Base-by-base conservation (phyloP, 1,284 basidiomycete species). In the Agaricales sp. region DNA sequence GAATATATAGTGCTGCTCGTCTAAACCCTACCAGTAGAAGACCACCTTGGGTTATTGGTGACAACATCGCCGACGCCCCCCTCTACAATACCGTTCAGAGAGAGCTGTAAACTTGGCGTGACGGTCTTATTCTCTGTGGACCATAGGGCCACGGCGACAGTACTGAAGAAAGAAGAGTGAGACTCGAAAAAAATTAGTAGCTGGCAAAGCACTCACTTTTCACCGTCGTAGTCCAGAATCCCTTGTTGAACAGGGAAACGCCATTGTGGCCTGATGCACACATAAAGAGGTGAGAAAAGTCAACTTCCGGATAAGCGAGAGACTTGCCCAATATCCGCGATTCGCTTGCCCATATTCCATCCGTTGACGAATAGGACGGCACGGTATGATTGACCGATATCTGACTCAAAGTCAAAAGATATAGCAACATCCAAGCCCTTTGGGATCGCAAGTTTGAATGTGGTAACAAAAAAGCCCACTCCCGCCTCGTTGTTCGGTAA, bases 341-440 rank as follows among this genome's bases (percentile, higher is more conserved):
- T 74, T 20, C 81, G 65, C 62, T 87, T 88, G 4, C 87, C 87
- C 76, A 86, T 87, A 72, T 82, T 80, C 87, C 87, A 90, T n/a
- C 87, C 87, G 57, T 90, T 90, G 21, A 90, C 82, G 52, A 84
- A 90, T 47, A 90, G 54, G 41, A 78, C 67, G 1, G 82, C 82
- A 21, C 87, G 73, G 57, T 87, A 90, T 16, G 81, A 70, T 52
- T 80, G 71, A 2, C 67, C 70, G 6, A 67, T 59, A 1, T 68
- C 63, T 30, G 75, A 70, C 48, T 78, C 74, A 58, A 88, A 89
- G 2, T 71, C 76, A 59, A 89, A 86, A 21, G 79, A 83, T 55
- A 87, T 65, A 51, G 75, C 72, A 3, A 75, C 74, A 57, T 89
- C 87, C 30, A 77, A 62, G 11, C 71, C 77, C n/a, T 59, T 56